A percentile compares a stretch with the other conserved stretches of the same genome.
Evolutionary conservation across 1,284 basidiomycete species (phyloP).

Genomic region (Ceratobasidium sp.): DNA sequence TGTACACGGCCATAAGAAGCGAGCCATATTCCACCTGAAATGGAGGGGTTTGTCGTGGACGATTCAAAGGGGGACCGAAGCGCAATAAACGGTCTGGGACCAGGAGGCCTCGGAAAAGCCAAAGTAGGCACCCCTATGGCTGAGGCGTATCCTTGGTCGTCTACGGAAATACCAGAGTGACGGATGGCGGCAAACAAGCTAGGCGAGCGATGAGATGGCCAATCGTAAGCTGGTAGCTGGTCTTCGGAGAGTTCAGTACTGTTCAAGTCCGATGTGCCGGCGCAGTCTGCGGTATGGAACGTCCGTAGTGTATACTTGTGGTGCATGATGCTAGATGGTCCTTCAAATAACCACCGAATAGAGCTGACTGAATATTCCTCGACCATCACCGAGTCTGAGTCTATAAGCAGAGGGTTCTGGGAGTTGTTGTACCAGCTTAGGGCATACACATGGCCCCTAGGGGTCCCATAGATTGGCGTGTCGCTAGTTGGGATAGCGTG

Average conservation of each 20-base stretch:
- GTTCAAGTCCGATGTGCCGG: not conserved
- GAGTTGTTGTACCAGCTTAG: slow-evolving; percentile 1
- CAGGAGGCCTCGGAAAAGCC: slow-evolving; percentile 1
- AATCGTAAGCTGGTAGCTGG: not conserved
- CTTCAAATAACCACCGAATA: slow-evolving; percentile 13
- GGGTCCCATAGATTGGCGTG: not conserved
- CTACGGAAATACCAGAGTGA: not conserved
- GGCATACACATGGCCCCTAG: slow-evolving; percentile 5
- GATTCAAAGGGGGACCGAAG: slow-evolving; percentile 20
- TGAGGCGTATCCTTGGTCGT: slow-evolving; percentile 13
- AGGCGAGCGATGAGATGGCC: slow-evolving; percentile 20
- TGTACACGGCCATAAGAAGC: slow-evolving; percentile 27
- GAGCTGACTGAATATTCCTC: slow-evolving; percentile 17
- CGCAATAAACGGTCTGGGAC: slow-evolving; percentile 8
- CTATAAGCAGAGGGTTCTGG: slow-evolving; percentile 10
- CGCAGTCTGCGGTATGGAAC: slow-evolving; percentile 5
- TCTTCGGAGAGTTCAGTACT: not conserved
- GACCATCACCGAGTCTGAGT: not conserved
- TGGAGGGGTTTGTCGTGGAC: not conserved
- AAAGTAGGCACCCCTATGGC: not conserved
- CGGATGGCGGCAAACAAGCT: slow-evolving; percentile 14
- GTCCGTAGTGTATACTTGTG: not conserved
- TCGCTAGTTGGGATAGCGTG: slow-evolving; percentile 12
- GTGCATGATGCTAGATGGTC: slow-evolving; percentile 22
- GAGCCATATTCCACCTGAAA: slow-evolving; percentile 10